A percentile compares a stretch with the other conserved stretches of the same genome.
Evolutionary conservation across 345 rosid genomes (phyloP).

Genomic region (Clarkia xantiana): DNA sequence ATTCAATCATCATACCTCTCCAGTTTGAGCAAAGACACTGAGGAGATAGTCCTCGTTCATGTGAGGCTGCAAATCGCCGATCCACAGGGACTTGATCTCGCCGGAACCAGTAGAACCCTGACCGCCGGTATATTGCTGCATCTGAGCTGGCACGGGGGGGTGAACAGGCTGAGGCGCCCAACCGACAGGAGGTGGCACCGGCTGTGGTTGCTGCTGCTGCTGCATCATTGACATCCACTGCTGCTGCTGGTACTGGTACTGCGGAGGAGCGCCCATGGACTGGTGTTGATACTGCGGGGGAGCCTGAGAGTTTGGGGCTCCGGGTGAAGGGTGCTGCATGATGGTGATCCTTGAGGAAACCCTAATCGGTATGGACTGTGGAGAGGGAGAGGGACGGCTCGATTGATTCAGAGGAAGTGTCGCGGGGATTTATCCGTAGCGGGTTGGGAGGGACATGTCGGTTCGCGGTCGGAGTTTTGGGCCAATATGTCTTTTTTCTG

Average conservation of each 20-base stretch:
- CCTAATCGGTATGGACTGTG: too few relatives aligned
- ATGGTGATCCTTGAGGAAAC: constrained; percentile 10
- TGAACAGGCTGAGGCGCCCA: constrained; percentile 74
- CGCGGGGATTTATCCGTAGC: too few relatives aligned
- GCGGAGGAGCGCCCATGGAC: constrained; percentile 4
- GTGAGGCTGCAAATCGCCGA: constrained; percentile 81
- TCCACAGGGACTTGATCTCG: constrained; percentile 51
- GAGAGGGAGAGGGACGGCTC: too few relatives aligned
- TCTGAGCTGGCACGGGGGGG: constrained; percentile 34
- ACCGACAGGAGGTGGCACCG: constrained; percentile 29
- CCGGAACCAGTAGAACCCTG: constrained; percentile 7
- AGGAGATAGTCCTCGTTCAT: constrained; percentile 82
- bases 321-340: constrained; percentile 77
- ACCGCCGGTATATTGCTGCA: constrained; percentile 15
- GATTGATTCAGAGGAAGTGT: too few relatives aligned
- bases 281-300: not conserved
- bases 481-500: too few relatives aligned
- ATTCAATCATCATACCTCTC: constrained; percentile 36
- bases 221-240: constrained; percentile 8
- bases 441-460: too few relatives aligned
- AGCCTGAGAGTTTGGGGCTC: constrained; percentile 8
- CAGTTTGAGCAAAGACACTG: constrained; percentile 34
- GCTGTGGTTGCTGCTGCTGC: constrained; percentile 3
- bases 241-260: constrained; percentile 17
- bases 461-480: too few relatives aligned